phyloP scores from a whole-genome alignment of 495 filamentous ascomycete genomes.

The Annulohypoxylon bovei region DNA sequence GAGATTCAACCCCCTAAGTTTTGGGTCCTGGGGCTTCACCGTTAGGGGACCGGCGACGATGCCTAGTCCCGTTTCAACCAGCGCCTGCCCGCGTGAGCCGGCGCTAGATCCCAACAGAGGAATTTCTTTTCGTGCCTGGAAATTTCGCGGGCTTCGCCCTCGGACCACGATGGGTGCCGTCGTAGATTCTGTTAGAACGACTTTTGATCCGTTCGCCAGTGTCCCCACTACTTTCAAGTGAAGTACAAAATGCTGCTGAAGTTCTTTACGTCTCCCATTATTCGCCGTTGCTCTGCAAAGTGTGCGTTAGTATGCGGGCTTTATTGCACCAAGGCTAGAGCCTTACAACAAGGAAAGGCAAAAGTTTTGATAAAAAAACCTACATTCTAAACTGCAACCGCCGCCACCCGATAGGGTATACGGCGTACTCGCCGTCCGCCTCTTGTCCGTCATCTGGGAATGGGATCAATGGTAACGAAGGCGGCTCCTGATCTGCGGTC shows the following conservation, averaged over 20 bases:
- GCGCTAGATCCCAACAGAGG: constrained; percentile 76
- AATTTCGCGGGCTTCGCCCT: constrained; percentile 81
- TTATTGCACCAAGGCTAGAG: not conserved
- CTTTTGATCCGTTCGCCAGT: constrained; percentile 72
- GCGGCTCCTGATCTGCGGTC: constrained; percentile 64
- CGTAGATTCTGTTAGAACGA: constrained; percentile 74
- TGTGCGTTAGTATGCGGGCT: constrained; percentile 32
- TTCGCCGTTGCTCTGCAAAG: constrained; percentile 65
- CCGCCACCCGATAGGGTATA: constrained; percentile 90
- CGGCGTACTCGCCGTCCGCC: constrained; percentile 74
- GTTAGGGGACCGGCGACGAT: constrained; percentile 59
- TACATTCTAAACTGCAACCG: constrained; percentile 86
- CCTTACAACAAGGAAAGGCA: not conserved
- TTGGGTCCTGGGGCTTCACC: constrained; percentile 62
- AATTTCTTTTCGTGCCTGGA: constrained; percentile 79
- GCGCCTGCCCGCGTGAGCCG: constrained; percentile 68
- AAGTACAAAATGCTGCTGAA: constrained; percentile 84
- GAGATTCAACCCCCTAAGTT: constrained; percentile 55
- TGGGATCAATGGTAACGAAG: constrained; percentile 76
- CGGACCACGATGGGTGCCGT: constrained; percentile 82
- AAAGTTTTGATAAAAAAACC: constrained; percentile 29
- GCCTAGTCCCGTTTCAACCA: constrained; percentile 57
- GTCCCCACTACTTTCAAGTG: constrained; percentile 78
- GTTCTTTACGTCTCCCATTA: constrained; percentile 79
- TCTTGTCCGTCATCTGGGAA: constrained; percentile 77